phyloP scores from a whole-genome alignment of 768 basidiomycete species.

The Lactarius sanguifluus region DNA sequence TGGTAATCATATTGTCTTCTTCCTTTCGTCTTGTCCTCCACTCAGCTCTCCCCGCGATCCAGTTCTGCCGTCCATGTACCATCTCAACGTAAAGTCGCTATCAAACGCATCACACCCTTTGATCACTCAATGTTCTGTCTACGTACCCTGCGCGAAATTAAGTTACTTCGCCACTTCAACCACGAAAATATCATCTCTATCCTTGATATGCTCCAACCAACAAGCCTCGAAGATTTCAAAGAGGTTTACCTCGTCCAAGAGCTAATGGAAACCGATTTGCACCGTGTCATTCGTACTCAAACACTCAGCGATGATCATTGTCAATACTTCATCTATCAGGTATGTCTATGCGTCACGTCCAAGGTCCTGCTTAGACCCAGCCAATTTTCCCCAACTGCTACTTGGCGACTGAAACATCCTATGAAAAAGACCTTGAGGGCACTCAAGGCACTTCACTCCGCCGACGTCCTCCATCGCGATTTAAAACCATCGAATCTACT shows the following conservation, averaged over 20 bases:
- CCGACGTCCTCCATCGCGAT: conserved; percentile 93
- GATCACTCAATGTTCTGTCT: conserved; percentile 96
- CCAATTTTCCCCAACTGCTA: not conserved
- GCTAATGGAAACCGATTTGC: conserved; percentile 92
- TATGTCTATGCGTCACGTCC: conserved; percentile 34
- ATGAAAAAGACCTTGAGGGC: conserved; percentile 76
- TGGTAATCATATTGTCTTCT: conserved; percentile 43
- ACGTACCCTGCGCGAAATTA: conserved; percentile 90
- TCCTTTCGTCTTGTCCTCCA: not conserved
- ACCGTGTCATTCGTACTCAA: conserved; percentile 95
- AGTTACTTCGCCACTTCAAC: conserved; percentile 84
- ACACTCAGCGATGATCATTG: conserved; percentile 92
- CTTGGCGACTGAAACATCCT: not conserved
- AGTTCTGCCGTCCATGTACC: conserved; percentile 83
- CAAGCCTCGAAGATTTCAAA: conserved; percentile 68
- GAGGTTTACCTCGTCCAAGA: conserved; percentile 81
- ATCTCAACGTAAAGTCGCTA: conserved; percentile 89
- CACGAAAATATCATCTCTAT: conserved; percentile 94
- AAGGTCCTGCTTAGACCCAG: not conserved
- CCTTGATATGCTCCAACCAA: conserved; percentile 87
- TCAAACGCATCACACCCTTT: conserved; percentile 95
- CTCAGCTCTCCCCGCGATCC: conserved; percentile 21
- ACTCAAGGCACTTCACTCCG: conserved; percentile 91
- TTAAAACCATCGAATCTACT: conserved; percentile 95
- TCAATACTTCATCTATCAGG: conserved; percentile 98